phyloP scores from a whole-genome alignment of 2,329 filamentous ascomycete species.

The Claviceps monticola region DNA sequence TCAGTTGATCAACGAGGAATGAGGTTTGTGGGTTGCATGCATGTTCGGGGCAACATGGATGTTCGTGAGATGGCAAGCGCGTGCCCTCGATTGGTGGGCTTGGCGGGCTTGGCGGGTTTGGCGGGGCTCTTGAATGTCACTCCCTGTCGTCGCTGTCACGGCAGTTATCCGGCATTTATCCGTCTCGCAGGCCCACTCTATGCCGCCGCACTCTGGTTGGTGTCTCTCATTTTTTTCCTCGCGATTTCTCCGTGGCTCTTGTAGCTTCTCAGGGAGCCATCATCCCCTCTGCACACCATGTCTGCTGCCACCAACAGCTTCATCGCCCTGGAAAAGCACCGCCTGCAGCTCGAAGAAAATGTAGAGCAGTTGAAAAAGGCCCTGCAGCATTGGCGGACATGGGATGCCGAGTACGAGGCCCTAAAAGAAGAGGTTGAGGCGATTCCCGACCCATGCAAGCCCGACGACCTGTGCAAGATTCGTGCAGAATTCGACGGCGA shows the following conservation, averaged over 20 bases:
- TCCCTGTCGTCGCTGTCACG: too few relatives aligned
- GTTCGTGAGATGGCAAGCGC: background rate
- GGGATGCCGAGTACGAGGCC: conserved; percentile 83
- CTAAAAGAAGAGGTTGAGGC: conserved; percentile 68
- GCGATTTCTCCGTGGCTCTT: background rate
- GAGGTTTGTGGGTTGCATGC: background rate
- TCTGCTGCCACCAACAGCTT: conserved; percentile 35
- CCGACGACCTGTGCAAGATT: conserved; percentile 41
- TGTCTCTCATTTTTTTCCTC: background rate
- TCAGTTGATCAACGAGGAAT: background rate
- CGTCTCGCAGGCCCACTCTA: conserved; percentile 4
- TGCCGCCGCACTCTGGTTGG: background rate
- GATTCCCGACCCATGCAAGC: conserved; percentile 29
- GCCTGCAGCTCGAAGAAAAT: conserved; percentile 60
- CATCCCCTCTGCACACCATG: conserved; percentile 17
- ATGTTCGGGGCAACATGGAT: too few relatives aligned
- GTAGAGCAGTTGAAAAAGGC: conserved; percentile 56
- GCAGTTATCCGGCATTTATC: conserved; percentile 14
- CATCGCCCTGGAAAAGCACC: conserved; percentile 59
- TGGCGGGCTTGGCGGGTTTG: too few relatives aligned
- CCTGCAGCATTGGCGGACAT: conserved; percentile 77
- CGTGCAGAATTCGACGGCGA: conserved; percentile 47
- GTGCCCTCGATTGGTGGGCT: too few relatives aligned
- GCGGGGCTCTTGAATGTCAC: too few relatives aligned
- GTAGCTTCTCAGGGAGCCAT: too few relatives aligned